Base-by-base conservation (phyloP, 2,329 filamentous ascomycete genomes). In the Mycogone perniciosa region DNA sequence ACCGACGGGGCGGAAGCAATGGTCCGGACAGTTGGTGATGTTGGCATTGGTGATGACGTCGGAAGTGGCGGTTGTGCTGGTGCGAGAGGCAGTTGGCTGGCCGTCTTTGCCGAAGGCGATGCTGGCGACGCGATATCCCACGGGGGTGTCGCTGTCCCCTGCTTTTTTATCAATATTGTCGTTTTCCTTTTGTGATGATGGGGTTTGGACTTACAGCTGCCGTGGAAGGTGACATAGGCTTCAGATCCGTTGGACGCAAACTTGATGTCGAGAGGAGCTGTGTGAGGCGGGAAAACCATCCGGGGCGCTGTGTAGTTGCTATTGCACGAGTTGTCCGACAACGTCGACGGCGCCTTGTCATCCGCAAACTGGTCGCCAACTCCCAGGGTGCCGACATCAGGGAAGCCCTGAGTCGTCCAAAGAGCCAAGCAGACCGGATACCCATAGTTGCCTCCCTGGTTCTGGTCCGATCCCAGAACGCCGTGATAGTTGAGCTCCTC, bases 401-500 rank as follows among this genome's bases (percentile, higher is more conserved):
- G 76, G 44, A 70, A 67, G 44, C 55, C 49, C 10, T 67, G 60
- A 0, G 78, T 75, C 52, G 78, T 72, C 84, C 85, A 89, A 7
- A 84, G 72, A 0, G 85, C 73, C 59, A 82, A 86, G 69, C 86
- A 89, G 42, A 73, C 67, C 2, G 86, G 86, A 61, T 89, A 90
- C 26, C 86, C 86, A 60, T 84, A 85, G 64, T 88, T 88, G 3
- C 65, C 66, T 11, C 71, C 72, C 49, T 68, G 64, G 20, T 63
- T 50, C 8, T 56, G 30, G 6, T n/a, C 61, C 0, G 56, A 56
- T 43, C 44, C 39, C 31, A 87, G 69, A 51, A 75, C 77, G 4
- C 86, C 85, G 53, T 86, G 80, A 63, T 80, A 88, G 65, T 89
- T 89, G 64, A 90, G 67, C 66, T 89, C 84, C 62, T 89, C 86